Base-by-base conservation (phyloP, 2,329 filamentous ascomycete species). In the Alternaria arborescens region DNA sequence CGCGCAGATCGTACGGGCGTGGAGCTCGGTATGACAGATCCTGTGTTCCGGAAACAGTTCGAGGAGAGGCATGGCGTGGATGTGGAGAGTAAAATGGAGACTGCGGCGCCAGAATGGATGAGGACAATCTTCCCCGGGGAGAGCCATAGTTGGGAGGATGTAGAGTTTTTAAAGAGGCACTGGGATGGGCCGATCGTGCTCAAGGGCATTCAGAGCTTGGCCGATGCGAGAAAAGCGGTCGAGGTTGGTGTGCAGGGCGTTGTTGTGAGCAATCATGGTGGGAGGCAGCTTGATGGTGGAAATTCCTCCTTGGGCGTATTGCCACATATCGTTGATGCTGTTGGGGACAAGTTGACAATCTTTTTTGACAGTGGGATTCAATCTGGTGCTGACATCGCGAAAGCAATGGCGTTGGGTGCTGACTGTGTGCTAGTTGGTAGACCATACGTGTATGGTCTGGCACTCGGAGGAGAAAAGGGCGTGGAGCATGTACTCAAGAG, bases 151-250 rank as follows among this genome's bases (percentile, higher is more conserved):
- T 91, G 89, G 89, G 84, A 87, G 2, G 82, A 91, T 38, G 74
- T 91, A 36, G 79, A 80, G n/a, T 79, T 86, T 48, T 70, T 91
- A 62, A 82, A 84, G 64, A 79, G 84, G 67, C 74, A 88, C 59
- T 91, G 88, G 87, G 82, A 86, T 61, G 88, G 88, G 0, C 87
- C 88, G 0, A 86, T 92, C 53, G 84, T 87, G 62, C 80, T 87
- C 36, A 89, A 90, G 74, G 88, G 87, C 0, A 86, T 84, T 55
- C 83, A 85, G 67, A 82, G 80, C 44, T 78, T 83, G 2, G 81
- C 78, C 1, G 84, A 86, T 69, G 84, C 84, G 14, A 74, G 70
- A 52, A 76, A 79, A 57, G 81, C 81, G 2, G 74, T 80, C 6
- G 74, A 85, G 36, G 69, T 75, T 30, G 83, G 82, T 8, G 80